Conservation (phyloP, 2,329 filamentous ascomycete genomes). For the Aspergillus tanneri region DNA sequence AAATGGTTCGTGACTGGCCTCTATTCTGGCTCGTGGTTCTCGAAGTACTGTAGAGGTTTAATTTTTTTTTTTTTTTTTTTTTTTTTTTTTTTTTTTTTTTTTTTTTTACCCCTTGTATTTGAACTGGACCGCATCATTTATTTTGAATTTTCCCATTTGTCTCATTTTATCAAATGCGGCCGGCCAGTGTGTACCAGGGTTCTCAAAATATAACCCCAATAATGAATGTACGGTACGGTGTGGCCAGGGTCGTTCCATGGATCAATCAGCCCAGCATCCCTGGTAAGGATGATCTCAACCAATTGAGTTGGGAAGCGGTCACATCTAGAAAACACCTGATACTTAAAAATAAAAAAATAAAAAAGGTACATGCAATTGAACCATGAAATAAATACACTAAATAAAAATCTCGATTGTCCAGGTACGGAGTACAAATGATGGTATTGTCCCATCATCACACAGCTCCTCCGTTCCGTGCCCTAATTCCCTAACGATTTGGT, state of each 20-base stretch:
- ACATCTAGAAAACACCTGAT: not conserved
- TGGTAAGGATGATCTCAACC: conserved; percentile 8
- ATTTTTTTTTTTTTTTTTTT: not conserved
- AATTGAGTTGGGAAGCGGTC: conserved; percentile 6
- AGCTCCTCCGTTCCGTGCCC: no score
- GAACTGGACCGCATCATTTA: not conserved
- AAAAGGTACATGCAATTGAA: not conserved
- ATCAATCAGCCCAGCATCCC: conserved; percentile 10
- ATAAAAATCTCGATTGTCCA: not conserved
- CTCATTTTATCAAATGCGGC: conserved; percentile 4
- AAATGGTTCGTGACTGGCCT: conserved; percentile 14
- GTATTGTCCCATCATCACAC: no score
- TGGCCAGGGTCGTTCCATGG: conserved; percentile 17
- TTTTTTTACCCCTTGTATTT: not conserved
- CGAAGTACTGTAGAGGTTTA: not conserved
- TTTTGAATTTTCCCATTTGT: conserved; percentile 9
- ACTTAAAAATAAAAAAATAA: conserved; percentile 9
- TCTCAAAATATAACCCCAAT: no score
- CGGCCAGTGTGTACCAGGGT: conserved; percentile 13
- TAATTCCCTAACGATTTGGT: not conserved
- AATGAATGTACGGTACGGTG: conserved; percentile 2
- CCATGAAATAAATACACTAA: not conserved
- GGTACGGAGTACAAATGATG: no score
- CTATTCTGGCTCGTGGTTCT: conserved; percentile 7
- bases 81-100: not conserved